These are phyloP conservation scores for Durusdinium trenchii DNA, from an alignment of 73 alveolate genomes.

Conservation along the genomic window DNA sequence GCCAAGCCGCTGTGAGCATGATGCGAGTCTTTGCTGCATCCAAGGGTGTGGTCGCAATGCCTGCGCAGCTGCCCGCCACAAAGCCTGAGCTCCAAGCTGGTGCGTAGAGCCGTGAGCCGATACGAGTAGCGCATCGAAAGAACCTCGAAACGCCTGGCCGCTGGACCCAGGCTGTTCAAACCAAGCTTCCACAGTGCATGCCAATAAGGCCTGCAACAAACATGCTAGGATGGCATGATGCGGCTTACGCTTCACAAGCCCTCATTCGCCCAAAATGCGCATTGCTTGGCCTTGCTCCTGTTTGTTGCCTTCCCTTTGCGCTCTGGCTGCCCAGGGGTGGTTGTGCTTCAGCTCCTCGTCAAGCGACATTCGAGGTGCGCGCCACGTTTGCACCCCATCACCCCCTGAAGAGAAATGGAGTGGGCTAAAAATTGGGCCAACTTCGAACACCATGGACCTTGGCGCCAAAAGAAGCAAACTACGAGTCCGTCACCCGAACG, in stretches of 20 bases:
- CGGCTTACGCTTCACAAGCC: too few relatives aligned
- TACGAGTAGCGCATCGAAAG: not conserved
- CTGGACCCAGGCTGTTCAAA: not conserved
- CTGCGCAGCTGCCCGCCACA: constrained; percentile 76
- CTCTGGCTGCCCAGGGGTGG: constrained; percentile 77
- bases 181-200: constrained; percentile 91
- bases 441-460: not conserved
- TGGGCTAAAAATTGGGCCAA: not conserved
- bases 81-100: not conserved
- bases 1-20: constrained; percentile 71
- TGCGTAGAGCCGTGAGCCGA: not conserved
- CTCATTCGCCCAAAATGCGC: too few relatives aligned
- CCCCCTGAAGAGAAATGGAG: not conserved
- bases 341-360: constrained; percentile 75
- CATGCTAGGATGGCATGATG: not conserved
- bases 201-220: constrained; percentile 59
- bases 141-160: not conserved
- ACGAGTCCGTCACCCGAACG: not conserved
- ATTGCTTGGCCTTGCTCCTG: constrained; percentile 8
- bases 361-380: too few relatives aligned
- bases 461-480: not conserved
- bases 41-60: constrained; percentile 83
- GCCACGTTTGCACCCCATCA: too few relatives aligned
- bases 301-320: constrained; percentile 22
- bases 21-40: constrained; percentile 85